Evolutionary conservation across 257 asterid species (phyloP), one percentile per base, ranked within the genome.

Genomic region (Echium plantagineum): DNA sequence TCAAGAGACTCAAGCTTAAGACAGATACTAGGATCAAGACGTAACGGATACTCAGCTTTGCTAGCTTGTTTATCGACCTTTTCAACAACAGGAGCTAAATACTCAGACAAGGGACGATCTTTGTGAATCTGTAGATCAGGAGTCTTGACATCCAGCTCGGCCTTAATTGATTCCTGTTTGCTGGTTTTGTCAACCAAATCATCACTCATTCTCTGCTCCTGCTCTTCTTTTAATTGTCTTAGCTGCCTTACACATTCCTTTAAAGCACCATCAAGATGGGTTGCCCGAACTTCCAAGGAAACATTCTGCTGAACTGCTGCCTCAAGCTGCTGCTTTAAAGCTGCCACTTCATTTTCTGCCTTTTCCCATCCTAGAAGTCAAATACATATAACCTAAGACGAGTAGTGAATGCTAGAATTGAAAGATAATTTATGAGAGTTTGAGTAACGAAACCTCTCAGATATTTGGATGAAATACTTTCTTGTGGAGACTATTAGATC

Each of bases 171-270:
- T 60, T 81, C 89, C 81, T 82, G 76, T 62, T 75, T 77, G 6
- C 57, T 66, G 64, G 21, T 68, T 70, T 73, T 78, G 71, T 73
- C 79, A 9, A 30, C 59, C n/a, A 73, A 21, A 21, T 78, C 82
- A 60, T 78, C 77, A 16, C 71, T 57, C 32, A 74, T 64, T 54
- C 64, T 74, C 59, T 74, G 75, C 64, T 77, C 94, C 55, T 76
- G 84, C 66, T 85, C 87, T 19, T 86, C 89, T 70, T 73, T 74
- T 20, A 87, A 85, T 66, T 74, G 81, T 70, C 95, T 79, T 53
- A 86, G 76, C 46, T 83, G 89, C 67, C 80, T 72, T 26, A 81
- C 95, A 62, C 93, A 86, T 76, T 86, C 93, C 74, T 83, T 83
- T 56, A 86, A 81, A 66, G 95, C 94, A 16, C 83, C 76, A 66